These are phyloP conservation scores for Epichloe uncinata DNA, from an alignment of 2,329 filamentous ascomycete genomes.

Conservation along the genomic window DNA sequence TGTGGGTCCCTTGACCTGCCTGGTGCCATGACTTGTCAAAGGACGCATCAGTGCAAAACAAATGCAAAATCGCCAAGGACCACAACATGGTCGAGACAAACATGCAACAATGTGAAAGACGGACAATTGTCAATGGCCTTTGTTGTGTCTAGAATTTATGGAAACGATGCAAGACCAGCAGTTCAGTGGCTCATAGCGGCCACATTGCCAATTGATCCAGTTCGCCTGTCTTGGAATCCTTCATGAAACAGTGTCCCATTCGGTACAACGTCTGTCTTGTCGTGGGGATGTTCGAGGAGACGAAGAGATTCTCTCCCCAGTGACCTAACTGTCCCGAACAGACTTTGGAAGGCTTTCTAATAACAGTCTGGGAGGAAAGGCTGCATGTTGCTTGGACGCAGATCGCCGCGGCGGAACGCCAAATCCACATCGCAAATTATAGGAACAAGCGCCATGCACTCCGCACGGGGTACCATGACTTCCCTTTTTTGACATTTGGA, in stretches of 20 bases:
- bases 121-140: background rate
- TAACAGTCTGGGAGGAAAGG: background rate
- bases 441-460: background rate
- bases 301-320: background rate
- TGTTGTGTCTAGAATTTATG: background rate
- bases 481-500: too few species aligned
- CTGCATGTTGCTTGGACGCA: background rate
- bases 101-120: background rate
- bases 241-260: constrained; percentile 1
- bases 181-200: background rate
- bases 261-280: background rate
- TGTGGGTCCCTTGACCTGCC: too few species aligned
- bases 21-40: too few species aligned
- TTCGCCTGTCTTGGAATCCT: constrained; percentile 1
- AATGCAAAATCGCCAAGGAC: too few species aligned
- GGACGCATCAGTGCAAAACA: too few species aligned
- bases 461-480: too few species aligned
- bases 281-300: background rate
- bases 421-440: background rate
- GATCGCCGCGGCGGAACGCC: background rate
- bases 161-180: background rate
- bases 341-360: too few species aligned
- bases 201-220: constrained; percentile 1
- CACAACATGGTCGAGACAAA: background rate
- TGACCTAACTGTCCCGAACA: too few species aligned